phyloP scores from a whole-genome alignment of 768 basidiomycete genomes.

The Leccinum olivaceopallidum region DNA sequence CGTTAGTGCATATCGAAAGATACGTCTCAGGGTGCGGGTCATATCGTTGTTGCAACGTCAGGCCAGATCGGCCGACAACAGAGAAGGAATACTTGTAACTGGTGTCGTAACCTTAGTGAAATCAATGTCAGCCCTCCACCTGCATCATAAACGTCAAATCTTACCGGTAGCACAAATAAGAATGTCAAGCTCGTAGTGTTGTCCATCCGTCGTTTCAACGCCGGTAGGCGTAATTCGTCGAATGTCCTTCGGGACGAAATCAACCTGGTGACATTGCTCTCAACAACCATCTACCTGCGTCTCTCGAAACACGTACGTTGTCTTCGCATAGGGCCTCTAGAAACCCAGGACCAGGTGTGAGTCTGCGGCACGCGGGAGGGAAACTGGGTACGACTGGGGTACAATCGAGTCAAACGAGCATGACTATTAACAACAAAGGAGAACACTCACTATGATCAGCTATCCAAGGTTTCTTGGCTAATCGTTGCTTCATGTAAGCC shows the following conservation, averaged over 20 bases:
- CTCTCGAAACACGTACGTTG: background rate
- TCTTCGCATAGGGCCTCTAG: constrained; percentile 45
- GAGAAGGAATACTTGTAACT: constrained; percentile 48
- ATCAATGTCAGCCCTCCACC: background rate
- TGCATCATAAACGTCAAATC: background rate
- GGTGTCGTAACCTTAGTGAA: constrained; percentile 41
- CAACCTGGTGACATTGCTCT: constrained; percentile 24
- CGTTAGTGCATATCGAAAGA: constrained; percentile 56
- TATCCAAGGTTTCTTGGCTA: constrained; percentile 61
- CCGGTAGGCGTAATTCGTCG: constrained; percentile 46
- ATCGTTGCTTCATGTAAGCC: constrained; percentile 47
- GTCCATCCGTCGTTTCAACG: constrained; percentile 56
- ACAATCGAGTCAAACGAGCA: background rate
- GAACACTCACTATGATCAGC: constrained; percentile 40
- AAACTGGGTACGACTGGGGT: constrained; percentile 54
- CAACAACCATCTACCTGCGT: background rate
- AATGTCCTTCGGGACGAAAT: constrained; percentile 39
- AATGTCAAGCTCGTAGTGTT: constrained; percentile 54
- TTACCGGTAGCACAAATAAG: constrained; percentile 62
- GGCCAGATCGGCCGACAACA: constrained; percentile 56
- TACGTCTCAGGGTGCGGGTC: constrained; percentile 58
- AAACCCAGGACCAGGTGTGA: constrained; percentile 70
- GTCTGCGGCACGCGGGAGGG: constrained; percentile 56
- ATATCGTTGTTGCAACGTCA: constrained; percentile 54
- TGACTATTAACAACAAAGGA: background rate